These are phyloP conservation scores for Saksenaea oblongispora DNA, from an alignment of 371 early-diverging fungal species.

Conservation along the genomic window DNA sequence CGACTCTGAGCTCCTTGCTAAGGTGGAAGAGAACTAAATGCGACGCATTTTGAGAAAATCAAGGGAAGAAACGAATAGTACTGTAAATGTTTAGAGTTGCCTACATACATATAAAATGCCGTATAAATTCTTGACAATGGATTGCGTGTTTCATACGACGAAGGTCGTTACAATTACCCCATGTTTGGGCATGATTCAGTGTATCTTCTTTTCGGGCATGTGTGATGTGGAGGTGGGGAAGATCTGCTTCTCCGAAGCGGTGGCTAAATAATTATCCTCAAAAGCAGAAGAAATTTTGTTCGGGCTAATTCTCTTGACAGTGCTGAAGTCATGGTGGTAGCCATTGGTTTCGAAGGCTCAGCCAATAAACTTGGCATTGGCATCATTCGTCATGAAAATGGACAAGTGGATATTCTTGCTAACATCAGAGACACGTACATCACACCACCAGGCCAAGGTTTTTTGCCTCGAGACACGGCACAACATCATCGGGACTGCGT, in stretches of 20 bases:
- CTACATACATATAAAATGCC: constrained; percentile 1
- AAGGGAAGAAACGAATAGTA: neutral
- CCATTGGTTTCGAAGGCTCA: constrained; percentile 94
- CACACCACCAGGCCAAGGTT: constrained; percentile 98
- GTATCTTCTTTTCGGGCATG: too few species aligned
- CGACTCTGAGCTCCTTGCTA: constrained; percentile 93
- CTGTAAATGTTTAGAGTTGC: constrained; percentile 1
- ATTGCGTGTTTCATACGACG: too few species aligned
- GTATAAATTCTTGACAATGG: neutral
- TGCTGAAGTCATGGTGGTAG: constrained; percentile 41
- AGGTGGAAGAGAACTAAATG: constrained; percentile 58
- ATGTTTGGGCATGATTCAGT: too few species aligned
- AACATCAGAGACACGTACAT: constrained; percentile 97
- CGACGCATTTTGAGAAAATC: neutral
- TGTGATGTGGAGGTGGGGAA: too few species aligned
- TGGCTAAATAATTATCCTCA: too few species aligned
- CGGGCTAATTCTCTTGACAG: too few species aligned
- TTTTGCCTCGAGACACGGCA: constrained; percentile 97
- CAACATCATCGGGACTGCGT: constrained; percentile 92
- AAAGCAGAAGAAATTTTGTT: too few species aligned
- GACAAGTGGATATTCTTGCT: constrained; percentile 72
- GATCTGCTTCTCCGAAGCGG: too few species aligned
- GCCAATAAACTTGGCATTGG: constrained; percentile 99
- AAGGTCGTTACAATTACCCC: too few species aligned
- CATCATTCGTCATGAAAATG: constrained; percentile 80